Evolutionary conservation across 345 rosid genomes (phyloP), one percentile per base, ranked within the genome.

Genomic region (Gossypium sturtianum): DNA sequence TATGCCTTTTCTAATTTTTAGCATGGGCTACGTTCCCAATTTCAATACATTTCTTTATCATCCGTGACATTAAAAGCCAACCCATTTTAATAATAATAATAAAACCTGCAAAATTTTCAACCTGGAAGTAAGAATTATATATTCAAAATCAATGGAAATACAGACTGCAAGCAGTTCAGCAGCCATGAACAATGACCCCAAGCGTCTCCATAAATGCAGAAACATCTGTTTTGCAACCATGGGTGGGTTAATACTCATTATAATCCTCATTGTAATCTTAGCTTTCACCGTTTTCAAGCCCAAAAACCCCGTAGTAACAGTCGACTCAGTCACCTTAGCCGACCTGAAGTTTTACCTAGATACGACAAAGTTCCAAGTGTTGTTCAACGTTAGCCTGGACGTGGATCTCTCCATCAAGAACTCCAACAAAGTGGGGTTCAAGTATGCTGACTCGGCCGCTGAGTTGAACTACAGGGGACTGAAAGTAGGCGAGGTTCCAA

Each of bases 371-470:
- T 3, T 87, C 23, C 70, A 48, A 16, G 85, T 81, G 38, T 0
- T 74, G 48, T 59, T 95, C 6, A 95, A 93, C 81, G 22, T 87
- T 20, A 86, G 84, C 9, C 79, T 95, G 11, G 83, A 74, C 82
- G 79, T 84, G 15, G 86, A 80, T 66, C 6, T 91, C 79, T 70
- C 93, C 51, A 34, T 95, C 48, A 82, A 75, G 19, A 95, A 95
- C 81, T 93, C 91, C 0, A 95, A 93, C 80, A 86, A 85, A 73
- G 92, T 89, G 34, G 88, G 93, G 0, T 75, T 91, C 77, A 85
- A 83, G 79, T 90, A 85, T 82, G 68, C 15, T 19, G 61, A 85
- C 53, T 54, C 87, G 29, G 57, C 89, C 5, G 89, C 89, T 3
- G 9, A 76, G 38, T 48, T 95, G 23, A 87, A 83, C 63, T 95